phyloP scores from a whole-genome alignment of 306 rosid species.

The Psophocarpus tetragonolobus region DNA sequence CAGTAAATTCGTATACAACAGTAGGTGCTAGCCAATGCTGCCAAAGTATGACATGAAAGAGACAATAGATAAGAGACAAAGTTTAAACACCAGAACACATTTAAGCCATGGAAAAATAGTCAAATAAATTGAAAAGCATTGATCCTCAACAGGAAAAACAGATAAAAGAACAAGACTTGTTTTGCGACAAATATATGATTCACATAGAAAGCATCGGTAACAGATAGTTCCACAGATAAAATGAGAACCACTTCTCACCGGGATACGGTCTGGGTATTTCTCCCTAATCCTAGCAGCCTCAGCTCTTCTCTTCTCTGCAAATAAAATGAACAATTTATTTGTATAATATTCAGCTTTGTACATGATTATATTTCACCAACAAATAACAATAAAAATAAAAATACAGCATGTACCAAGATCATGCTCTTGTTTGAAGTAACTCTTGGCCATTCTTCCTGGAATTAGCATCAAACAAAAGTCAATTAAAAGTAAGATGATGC shows the following conservation, averaged over 20 bases:
- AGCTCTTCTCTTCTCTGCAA: conserved; percentile 82
- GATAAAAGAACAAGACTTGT: neutral
- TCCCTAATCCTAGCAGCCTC: conserved; percentile 94
- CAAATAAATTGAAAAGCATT: neutral
- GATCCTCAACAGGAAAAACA: neutral
- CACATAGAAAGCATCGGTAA: conserved; percentile 8
- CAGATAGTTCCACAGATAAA: neutral
- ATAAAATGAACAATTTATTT: conserved; percentile 25
- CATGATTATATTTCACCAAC: neutral
- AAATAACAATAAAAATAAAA: neutral
- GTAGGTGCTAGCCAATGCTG: neutral
- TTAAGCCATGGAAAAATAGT: neutral
- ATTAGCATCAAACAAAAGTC: conserved; percentile 40
- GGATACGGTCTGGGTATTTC: conserved; percentile 91
- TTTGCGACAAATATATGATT: conserved; percentile 8
- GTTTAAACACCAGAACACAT: neutral
- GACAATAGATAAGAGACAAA: conserved; percentile 4
- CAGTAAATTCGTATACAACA: neutral
- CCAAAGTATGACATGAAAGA: conserved; percentile 16
- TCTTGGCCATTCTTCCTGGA: conserved; percentile 81
- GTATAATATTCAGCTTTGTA: neutral
- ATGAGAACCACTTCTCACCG: conserved; percentile 55
- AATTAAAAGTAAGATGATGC: conserved; percentile 2
- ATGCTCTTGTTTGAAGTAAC: conserved; percentile 97
- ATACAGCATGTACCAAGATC: conserved; percentile 65